Percentiles rank a stretch among this genome's conserved stretches.
Conservation (phyloP, 371 early-diverging fungal species). For the Lichtheimia ornata region DNA sequence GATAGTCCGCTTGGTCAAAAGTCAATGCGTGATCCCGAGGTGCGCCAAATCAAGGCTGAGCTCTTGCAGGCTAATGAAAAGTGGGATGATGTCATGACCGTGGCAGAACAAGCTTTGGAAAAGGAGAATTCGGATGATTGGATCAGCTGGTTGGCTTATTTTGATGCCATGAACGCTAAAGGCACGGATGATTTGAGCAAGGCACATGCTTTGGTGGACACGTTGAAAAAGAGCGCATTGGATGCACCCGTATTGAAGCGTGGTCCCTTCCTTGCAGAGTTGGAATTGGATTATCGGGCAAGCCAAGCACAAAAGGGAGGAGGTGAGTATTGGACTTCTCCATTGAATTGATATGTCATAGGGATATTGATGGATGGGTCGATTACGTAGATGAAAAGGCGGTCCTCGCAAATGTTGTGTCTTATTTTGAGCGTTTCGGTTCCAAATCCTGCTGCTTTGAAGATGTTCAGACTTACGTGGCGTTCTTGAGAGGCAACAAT, state of each 20-base stretch:
- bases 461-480: conserved; percentile 69
- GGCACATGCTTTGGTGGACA: conserved; percentile 41
- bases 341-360: too few species aligned
- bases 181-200: conserved; percentile 25
- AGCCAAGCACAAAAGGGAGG: conserved; percentile 24
- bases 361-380: neutral
- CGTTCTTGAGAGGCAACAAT: conserved; percentile 24
- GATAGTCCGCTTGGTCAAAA: conserved; percentile 61
- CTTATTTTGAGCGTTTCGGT: conserved; percentile 71
- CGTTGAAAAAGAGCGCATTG: conserved; percentile 32
- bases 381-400: conserved; percentile 29
- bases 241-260: conserved; percentile 55
- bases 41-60: conserved; percentile 62
- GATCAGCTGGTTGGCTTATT: conserved; percentile 64
- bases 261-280: conserved; percentile 76
- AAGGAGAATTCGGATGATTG: conserved; percentile 72
- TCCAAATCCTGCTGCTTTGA: conserved; percentile 75
- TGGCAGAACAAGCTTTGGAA: conserved; percentile 43
- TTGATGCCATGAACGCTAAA: conserved; percentile 55
- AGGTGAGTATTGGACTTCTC: neutral
- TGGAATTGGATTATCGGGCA: conserved; percentile 59
- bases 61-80: conserved; percentile 49
- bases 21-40: conserved; percentile 67
- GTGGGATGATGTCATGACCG: conserved; percentile 41
- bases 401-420: conserved; percentile 46